Base-by-base conservation (phyloP, 1,139 yeast species). In the Scheffersomyces parashehatae region DNA sequence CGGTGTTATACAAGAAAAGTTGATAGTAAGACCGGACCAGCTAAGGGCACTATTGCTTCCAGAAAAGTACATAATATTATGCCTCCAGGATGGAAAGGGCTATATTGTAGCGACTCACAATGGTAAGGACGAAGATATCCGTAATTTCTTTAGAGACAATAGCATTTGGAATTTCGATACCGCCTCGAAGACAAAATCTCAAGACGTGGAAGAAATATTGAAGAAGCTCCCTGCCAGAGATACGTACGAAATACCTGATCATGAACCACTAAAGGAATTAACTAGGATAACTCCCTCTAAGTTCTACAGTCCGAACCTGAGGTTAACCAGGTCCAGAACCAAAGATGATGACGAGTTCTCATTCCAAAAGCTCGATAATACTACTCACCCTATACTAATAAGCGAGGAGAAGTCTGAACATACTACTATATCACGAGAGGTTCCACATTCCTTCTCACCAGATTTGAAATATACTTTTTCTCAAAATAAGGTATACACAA, bases 391-490 rank as follows among this genome's bases (percentile, higher is more conserved):
- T 3, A 20, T 20, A 6, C 8, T 20, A 20, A 20, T 20, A 20
- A 6, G 26, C 8, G 26, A 20, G 8, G 26, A 20, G 5, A 20
- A 20, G 26, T 20, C 26, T 8, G 26, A 20, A 8, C 5, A 6
- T 6, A 20, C 8, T 7, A 6, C 3, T 20, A 20, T 20, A 20
- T 6, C 26, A 20, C 24, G 47, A 35, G 54, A 50, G 36, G 41
- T 36, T 2, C 56, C 58, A 3, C 42, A 43, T 2, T 38, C 50
- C 2, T 83, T 82, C 49, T 60, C 65, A 8, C 90, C 90, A 0
- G 69, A 76, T 7, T 62, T 85, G 41, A 70, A 69, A 34, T 75
- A 79, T 52, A 66, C 64, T 12, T 81, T 85, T 48, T 55, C 61
- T 11, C 80, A 79, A 49, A 75, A 73, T 6, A 69, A 75, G 11